A percentile compares a stretch with the other conserved stretches of the same genome.
Evolutionary conservation across 148 eudicot species (phyloP).

Genomic region (Fallopia convolvulus): DNA sequence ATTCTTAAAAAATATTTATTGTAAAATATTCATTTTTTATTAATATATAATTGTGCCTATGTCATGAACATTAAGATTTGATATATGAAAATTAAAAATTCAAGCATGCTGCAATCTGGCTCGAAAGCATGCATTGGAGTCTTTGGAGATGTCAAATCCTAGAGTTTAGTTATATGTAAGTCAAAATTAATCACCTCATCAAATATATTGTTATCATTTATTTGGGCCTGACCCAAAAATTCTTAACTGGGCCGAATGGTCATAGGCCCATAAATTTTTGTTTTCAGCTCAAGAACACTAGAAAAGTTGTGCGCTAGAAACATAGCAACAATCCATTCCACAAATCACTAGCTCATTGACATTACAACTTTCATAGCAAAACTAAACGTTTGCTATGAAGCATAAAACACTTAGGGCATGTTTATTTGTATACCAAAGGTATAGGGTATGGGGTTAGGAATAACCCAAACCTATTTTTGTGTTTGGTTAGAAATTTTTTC

Average conservation of each 20-base stretch:
- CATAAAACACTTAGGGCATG: constrained; percentile 6
- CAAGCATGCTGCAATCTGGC: neutral
- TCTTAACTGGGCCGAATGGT: neutral
- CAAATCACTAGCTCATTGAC: neutral
- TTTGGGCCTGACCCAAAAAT: neutral
- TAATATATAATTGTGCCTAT: neutral
- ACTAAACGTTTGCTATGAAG: neutral
- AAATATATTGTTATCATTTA: neutral
- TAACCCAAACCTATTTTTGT: no score
- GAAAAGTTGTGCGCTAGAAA: neutral
- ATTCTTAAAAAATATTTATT: no score
- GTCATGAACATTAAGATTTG: neutral
- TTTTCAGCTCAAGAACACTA: neutral
- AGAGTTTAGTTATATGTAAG: neutral
- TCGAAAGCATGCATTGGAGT: neutral
- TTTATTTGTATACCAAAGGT: no score
- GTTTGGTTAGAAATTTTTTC: no score
- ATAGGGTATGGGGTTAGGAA: no score
- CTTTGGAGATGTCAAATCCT: neutral
- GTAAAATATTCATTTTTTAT: no score
- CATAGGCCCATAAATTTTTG: no score
- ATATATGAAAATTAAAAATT: neutral
- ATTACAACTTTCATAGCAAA: neutral
- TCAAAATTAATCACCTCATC: constrained; percentile 2
- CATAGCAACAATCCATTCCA: neutral